These are phyloP conservation scores for Fusarium sp. DNA, from an alignment of 2,329 filamentous ascomycete species.

Conservation along the genomic window DNA sequence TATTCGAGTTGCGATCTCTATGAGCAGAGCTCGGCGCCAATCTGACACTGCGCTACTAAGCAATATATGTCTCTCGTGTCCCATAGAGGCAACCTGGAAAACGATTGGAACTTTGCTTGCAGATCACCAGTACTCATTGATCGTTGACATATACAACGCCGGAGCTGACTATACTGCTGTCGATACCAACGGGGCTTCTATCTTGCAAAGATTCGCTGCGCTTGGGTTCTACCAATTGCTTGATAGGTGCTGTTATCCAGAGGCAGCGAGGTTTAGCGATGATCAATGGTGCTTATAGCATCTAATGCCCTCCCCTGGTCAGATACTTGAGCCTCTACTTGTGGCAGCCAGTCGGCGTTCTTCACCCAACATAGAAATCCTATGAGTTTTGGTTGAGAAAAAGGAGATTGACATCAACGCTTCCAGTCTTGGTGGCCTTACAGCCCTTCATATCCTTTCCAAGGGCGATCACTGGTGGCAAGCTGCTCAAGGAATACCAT, in stretches of 20 bases:
- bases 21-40: constrained; percentile 23
- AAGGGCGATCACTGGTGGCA: constrained; percentile 28
- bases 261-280: constrained; percentile 10
- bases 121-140: constrained; percentile 20
- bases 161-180: constrained; percentile 22
- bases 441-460: constrained; percentile 26
- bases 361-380: constrained; percentile 32
- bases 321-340: constrained; percentile 6
- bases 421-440: neutral
- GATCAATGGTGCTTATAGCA: neutral
- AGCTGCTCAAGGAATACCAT: constrained; percentile 28
- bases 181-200: neutral
- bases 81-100: constrained; percentile 13
- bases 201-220: constrained; percentile 16
- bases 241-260: constrained; percentile 18
- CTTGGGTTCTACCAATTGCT: constrained; percentile 26
- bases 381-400: constrained; percentile 32
- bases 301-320: neutral
- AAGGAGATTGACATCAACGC: constrained; percentile 20
- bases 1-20: neutral
- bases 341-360: constrained; percentile 14
- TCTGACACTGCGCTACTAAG: constrained; percentile 14
- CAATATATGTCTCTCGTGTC: neutral
- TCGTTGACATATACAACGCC: constrained; percentile 11
- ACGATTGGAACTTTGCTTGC: constrained; percentile 11